These are phyloP conservation scores for Sisymbrium irio DNA, from an alignment of 345 rosid species.

Conservation along the genomic window DNA sequence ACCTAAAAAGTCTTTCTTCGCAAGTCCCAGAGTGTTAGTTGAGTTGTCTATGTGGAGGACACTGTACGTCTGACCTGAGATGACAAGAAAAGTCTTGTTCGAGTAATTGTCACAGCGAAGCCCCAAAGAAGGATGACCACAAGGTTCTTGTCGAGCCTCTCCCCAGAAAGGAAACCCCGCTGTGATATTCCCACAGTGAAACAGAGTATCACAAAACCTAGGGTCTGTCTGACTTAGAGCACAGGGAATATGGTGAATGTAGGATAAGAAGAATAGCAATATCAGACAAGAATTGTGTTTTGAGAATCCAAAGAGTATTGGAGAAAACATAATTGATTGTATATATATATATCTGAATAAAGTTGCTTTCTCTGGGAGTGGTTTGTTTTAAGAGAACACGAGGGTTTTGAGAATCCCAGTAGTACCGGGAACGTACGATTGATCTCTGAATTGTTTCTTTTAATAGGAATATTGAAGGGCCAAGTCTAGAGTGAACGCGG, in stretches of 20 bases:
- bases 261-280: background rate
- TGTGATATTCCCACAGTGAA: conserved; percentile 32
- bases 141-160: background rate
- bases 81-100: background rate
- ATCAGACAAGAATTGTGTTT: conserved; percentile 2
- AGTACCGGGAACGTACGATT: background rate
- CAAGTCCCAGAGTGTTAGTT: conserved; percentile 14
- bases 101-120: conserved; percentile 16
- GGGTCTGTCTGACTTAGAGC: background rate
- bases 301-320: background rate
- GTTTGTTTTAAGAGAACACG: background rate
- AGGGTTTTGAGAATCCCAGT: background rate
- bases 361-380: background rate
- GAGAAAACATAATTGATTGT: conserved; percentile 18
- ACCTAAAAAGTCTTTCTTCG: conserved; percentile 18
- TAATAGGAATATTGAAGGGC: background rate
- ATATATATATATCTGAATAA: background rate
- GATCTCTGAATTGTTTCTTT: background rate
- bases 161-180: conserved; percentile 54
- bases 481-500: conserved; percentile 5
- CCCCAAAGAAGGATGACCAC: conserved; percentile 41
- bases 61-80: conserved; percentile 3
- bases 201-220: background rate
- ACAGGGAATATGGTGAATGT: background rate
- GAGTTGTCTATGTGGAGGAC: conserved; percentile 1